phyloP scores from a whole-genome alignment of 441 rosid species.

The Croton setiger region DNA sequence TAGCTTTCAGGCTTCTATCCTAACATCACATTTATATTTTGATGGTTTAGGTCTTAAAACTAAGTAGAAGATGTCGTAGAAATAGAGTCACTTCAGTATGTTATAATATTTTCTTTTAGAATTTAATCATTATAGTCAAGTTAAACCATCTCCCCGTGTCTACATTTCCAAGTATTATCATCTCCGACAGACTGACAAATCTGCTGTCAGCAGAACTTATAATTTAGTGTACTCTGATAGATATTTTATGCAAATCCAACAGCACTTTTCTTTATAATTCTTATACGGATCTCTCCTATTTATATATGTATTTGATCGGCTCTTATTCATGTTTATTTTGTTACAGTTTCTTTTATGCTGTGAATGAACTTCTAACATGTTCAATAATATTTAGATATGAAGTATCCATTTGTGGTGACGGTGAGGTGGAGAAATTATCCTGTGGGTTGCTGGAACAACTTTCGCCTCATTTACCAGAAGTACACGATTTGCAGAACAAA shows the following conservation, averaged over 20 bases:
- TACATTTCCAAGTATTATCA: not conserved
- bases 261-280: not conserved
- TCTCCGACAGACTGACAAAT: not conserved
- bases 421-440: constrained; percentile 44
- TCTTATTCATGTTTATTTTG: not conserved
- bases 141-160: no score
- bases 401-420: constrained; percentile 37
- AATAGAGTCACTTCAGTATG: no score
- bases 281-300: not conserved
- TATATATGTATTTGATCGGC: not conserved
- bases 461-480: constrained; percentile 47
- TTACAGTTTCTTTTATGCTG: not conserved
- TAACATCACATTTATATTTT: no score
- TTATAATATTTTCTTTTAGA: no score
- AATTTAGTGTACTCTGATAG: not conserved
- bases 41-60: no score
- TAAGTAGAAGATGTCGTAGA: no score
- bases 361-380: not conserved
- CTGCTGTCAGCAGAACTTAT: not conserved
- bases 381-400: constrained; percentile 41
- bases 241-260: not conserved
- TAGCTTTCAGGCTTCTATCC: no score
- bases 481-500: constrained; percentile 33
- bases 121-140: no score
- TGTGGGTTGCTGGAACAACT: constrained; percentile 48